Conservation (phyloP, 108 stramenopile genomes). For the Skeletonema costatum region DNA sequence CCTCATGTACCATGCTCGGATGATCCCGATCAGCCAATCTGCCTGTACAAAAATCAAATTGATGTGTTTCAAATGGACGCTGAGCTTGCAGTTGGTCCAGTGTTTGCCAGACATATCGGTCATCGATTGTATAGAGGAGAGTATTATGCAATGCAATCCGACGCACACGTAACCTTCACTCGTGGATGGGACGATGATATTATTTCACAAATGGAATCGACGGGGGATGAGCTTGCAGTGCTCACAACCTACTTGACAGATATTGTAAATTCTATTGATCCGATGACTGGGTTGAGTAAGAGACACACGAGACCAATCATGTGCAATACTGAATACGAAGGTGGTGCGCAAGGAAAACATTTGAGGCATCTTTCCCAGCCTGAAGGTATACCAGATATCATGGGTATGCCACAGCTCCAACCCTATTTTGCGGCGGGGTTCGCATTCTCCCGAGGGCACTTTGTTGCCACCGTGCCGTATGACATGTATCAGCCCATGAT, state of each 20-base stretch:
- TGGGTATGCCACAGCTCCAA: conserved; percentile 58
- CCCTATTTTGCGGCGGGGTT: conserved; percentile 90
- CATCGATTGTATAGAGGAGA: conserved; percentile 63
- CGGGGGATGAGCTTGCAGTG: conserved; percentile 73
- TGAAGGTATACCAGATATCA: conserved; percentile 39
- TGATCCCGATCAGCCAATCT: conserved; percentile 46
- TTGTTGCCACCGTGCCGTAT: conserved; percentile 55
- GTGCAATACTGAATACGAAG: conserved; percentile 71
- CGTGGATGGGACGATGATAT: conserved; percentile 71
- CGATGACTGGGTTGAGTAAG: conserved; percentile 36
- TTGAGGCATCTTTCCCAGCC: conserved; percentile 64
- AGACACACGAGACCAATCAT: conserved; percentile 64
- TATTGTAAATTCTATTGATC: conserved; percentile 46
- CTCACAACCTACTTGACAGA: conserved; percentile 63
- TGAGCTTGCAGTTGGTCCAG: conserved; percentile 54
- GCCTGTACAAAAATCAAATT: conserved; percentile 42
- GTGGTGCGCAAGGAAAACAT: conserved; percentile 40
- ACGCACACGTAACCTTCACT: conserved; percentile 81
- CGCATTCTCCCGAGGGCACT: conserved; percentile 59
- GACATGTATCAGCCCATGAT: conserved; percentile 64
- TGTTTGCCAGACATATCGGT: conserved; percentile 60
- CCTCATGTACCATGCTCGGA: conserved; percentile 39
- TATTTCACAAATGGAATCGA: conserved; percentile 52
- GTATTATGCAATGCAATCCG: conserved; percentile 80
- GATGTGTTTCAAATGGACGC: conserved; percentile 61